Percentiles rank a stretch among this genome's conserved stretches.
Conservation (phyloP, 2,329 filamentous ascomycete species). For the Ophiostoma novo-ulmi region DNA sequence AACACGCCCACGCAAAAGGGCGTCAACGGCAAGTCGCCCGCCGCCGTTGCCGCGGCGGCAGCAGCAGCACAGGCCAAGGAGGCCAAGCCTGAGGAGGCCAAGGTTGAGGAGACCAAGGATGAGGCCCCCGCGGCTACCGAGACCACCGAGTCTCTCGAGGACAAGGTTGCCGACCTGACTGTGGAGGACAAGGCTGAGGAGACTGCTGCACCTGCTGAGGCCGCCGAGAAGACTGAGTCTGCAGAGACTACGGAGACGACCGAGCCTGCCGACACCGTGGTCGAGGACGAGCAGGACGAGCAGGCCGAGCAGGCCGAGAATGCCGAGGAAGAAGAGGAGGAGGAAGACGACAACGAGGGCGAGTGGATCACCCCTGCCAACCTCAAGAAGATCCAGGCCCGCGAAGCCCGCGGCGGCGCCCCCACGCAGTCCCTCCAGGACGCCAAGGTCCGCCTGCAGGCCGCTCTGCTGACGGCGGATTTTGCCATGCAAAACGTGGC, state of each 20-base stretch:
- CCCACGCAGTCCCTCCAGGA: conserved; percentile 50
- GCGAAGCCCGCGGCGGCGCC: conserved; percentile 51
- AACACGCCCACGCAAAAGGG: conserved; percentile 73
- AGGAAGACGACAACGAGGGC: conserved; percentile 36
- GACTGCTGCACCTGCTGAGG: conserved; percentile 28
- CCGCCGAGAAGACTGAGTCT: background rate
- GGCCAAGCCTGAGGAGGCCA: background rate
- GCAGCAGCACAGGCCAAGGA: conserved; percentile 12
- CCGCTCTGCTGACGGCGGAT: conserved; percentile 89
- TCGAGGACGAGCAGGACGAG: conserved; percentile 33
- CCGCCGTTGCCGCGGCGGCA: conserved; percentile 22
- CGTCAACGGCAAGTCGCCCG: conserved; percentile 63
- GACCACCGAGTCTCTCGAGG: conserved; percentile 1
- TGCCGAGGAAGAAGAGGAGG: conserved; percentile 36
- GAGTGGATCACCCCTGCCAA: conserved; percentile 96
- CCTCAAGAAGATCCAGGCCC: conserved; percentile 72
- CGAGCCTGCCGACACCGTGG: background rate
- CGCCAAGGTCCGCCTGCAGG: conserved; percentile 57
- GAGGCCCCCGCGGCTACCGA: conserved; percentile 20
- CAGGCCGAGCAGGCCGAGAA: conserved; percentile 34
- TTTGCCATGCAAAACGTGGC: conserved; percentile 98
- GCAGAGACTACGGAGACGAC: conserved; percentile 9
- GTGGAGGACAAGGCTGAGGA: background rate
- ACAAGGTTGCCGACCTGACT: conserved; percentile 18
- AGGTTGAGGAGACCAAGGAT: background rate